Evolutionary conservation across 2,329 filamentous ascomycete genomes (phyloP).

Genomic region (Trichoderma breve): DNA sequence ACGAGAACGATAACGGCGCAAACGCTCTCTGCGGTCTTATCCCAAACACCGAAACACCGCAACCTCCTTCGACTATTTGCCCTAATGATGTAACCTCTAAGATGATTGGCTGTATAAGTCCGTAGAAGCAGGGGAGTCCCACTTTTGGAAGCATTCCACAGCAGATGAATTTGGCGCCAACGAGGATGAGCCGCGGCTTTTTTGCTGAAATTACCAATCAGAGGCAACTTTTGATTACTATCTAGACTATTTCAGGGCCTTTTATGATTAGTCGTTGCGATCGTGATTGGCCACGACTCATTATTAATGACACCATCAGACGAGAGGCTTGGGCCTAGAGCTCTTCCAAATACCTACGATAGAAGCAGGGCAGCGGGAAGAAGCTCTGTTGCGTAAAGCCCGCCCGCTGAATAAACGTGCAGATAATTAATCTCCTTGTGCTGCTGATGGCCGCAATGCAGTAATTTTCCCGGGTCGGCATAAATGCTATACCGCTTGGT

Average conservation of each 20-base stretch:
- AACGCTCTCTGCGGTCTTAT: neutral
- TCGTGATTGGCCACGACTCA: neutral
- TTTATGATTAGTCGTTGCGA: neutral
- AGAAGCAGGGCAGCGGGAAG: neutral
- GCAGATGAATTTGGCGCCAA: neutral
- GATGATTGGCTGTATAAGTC: neutral
- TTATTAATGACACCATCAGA: neutral
- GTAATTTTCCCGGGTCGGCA: neutral
- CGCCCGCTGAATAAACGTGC: neutral
- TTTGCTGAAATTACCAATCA: neutral
- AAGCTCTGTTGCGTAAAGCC: neutral
- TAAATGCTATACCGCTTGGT: neutral
- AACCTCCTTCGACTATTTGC: neutral
- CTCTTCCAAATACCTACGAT: neutral
- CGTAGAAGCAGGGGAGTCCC: neutral
- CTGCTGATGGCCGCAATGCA: neutral
- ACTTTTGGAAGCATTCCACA: neutral
- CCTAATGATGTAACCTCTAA: neutral
- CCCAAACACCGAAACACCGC: constrained; percentile 5
- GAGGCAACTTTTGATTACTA: neutral
- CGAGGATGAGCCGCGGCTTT: neutral
- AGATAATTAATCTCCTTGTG: neutral
- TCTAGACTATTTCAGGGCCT: neutral
- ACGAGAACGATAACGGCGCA: neutral
- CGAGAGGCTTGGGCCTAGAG: neutral